These are phyloP conservation scores for Calophaca sinica DNA, from an alignment of 306 rosid genomes.

Conservation along the genomic window DNA sequence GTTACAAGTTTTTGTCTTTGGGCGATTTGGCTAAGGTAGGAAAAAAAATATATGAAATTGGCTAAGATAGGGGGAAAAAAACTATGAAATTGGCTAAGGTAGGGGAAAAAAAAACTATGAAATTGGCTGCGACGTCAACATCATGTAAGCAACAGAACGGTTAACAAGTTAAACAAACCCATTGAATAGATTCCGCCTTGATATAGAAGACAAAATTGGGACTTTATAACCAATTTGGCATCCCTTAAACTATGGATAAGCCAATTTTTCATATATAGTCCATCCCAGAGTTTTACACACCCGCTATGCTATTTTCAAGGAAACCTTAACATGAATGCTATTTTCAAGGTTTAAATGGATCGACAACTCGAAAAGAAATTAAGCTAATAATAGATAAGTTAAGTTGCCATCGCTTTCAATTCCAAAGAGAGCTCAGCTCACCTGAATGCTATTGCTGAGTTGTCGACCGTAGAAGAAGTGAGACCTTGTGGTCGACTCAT, in stretches of 20 bases:
- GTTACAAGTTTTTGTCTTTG: background rate
- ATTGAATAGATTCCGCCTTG: background rate
- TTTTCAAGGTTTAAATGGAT: background rate
- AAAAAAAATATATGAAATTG: constrained; percentile 1
- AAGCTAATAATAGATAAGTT: background rate
- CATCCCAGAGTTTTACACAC: background rate
- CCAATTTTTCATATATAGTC: background rate
- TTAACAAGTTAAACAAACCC: background rate
- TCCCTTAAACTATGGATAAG: background rate
- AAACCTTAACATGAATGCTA: background rate
- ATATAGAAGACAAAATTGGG: constrained; percentile 2
- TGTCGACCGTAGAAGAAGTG: constrained; percentile 58
- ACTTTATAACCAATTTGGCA: background rate
- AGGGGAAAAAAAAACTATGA: background rate
- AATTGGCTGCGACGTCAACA: background rate
- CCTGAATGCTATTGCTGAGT: constrained; percentile 61
- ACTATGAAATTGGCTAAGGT: background rate
- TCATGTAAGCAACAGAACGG: constrained; percentile 16
- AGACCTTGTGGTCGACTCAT: constrained; percentile 58
- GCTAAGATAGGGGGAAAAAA: too few relatives aligned
- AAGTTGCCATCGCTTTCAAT: constrained; percentile 22
- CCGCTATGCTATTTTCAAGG: background rate
- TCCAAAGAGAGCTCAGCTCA: background rate
- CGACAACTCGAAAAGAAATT: constrained; percentile 15
- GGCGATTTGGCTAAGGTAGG: constrained; percentile 8